Percentiles rank a stretch among this genome's conserved stretches.
Evolutionary conservation across 2,329 filamentous ascomycete genomes (phyloP).

Genomic region (Alternaria ethzedia): DNA sequence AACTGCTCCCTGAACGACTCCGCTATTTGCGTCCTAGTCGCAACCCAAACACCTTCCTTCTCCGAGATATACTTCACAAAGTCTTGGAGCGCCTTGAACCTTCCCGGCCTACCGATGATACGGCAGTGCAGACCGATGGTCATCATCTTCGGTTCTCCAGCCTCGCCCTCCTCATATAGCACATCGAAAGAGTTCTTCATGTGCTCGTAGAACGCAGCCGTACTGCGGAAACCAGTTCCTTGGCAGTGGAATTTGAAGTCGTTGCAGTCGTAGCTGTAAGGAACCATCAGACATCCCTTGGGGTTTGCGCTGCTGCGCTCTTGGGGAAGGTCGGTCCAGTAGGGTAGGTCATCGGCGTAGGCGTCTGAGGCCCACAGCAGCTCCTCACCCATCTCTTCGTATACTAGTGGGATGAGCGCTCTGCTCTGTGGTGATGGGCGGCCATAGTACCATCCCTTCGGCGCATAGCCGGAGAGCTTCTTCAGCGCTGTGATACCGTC

Average conservation of each 20-base stretch:
- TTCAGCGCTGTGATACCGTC: slow-evolving; percentile 53
- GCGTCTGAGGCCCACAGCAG: slow-evolving; percentile 59
- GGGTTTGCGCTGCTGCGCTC: slow-evolving; percentile 51
- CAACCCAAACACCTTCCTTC: slow-evolving; percentile 64
- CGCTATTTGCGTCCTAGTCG: slow-evolving; percentile 61
- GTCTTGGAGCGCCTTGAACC: slow-evolving; percentile 58
- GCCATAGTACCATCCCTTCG: slow-evolving; percentile 60
- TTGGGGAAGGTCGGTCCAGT: slow-evolving; percentile 61
- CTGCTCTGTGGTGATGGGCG: slow-evolving; percentile 54
- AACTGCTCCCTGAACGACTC: slow-evolving; percentile 57
- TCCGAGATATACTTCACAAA: slow-evolving; percentile 61
- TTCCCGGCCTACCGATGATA: slow-evolving; percentile 60
- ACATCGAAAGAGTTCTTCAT: slow-evolving; percentile 62
- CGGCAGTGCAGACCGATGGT: slow-evolving; percentile 62
- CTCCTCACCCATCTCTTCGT: slow-evolving; percentile 60
- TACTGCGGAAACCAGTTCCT: slow-evolving; percentile 55
- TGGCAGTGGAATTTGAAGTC: slow-evolving; percentile 57
- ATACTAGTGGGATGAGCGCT: slow-evolving; percentile 58
- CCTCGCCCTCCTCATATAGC: slow-evolving; percentile 59
- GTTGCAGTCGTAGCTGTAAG: slow-evolving; percentile 63
- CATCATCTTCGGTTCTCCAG: slow-evolving; percentile 56
- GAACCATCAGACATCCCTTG: slow-evolving; percentile 62
- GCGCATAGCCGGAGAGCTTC: slow-evolving; percentile 54
- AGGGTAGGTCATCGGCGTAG: slow-evolving; percentile 63
- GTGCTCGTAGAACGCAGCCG: slow-evolving; percentile 54